A percentile compares a stretch with the other conserved stretches of the same genome.
Conservation (phyloP, 176 grass and related monocot genomes). For the Zoysia japonica region DNA sequence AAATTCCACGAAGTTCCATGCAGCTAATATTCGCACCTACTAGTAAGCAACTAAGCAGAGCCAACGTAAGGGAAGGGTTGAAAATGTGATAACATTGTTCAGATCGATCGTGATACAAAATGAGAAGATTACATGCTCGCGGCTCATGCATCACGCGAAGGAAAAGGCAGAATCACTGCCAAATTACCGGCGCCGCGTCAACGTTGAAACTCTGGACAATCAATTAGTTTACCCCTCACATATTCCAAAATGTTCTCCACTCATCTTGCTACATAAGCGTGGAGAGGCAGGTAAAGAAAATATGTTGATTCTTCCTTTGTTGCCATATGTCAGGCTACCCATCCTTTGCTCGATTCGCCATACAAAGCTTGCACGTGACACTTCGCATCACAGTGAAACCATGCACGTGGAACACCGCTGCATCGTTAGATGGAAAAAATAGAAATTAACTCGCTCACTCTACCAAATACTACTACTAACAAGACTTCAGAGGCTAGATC, state of each 20-base stretch:
- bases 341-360: constrained; percentile 19
- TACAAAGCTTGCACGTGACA: constrained; percentile 31
- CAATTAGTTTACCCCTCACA: constrained; percentile 5
- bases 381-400: constrained; percentile 10
- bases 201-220: constrained; percentile 31
- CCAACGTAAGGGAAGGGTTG: background rate
- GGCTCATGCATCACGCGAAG: constrained; percentile 10
- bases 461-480: background rate
- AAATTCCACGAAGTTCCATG: too few relatives aligned
- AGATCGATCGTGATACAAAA: constrained; percentile 28
- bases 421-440: background rate
- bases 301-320: constrained; percentile 16
- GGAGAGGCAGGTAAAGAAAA: constrained; percentile 22
- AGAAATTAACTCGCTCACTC: background rate
- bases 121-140: constrained; percentile 37
- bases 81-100: constrained; percentile 12
- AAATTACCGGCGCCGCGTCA: constrained; percentile 13
- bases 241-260: constrained; percentile 27
- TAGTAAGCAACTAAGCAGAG: background rate
- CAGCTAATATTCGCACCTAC: too few relatives aligned
- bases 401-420: constrained; percentile 3
- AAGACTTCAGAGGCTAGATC: background rate
- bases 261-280: constrained; percentile 38
- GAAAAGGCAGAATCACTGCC: background rate
- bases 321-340: constrained; percentile 34